A percentile compares a stretch with the other conserved stretches of the same genome.
Conservation (phyloP, 2,329 filamentous ascomycete genomes). For the Endoconidiophora polonica region DNA sequence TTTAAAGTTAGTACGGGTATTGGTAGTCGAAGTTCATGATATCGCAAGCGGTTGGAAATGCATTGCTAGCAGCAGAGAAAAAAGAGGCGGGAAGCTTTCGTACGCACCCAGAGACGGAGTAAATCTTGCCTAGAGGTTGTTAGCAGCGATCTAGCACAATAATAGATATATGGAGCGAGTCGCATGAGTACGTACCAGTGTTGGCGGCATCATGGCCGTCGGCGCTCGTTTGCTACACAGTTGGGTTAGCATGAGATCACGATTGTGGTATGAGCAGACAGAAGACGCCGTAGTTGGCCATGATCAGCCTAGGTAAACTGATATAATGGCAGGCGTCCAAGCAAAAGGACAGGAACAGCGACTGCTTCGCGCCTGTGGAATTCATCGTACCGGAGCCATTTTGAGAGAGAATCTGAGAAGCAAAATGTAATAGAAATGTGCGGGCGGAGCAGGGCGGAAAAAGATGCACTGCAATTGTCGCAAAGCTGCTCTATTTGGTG, state of each 20-base stretch:
- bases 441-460: neutral
- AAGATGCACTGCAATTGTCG: constrained; percentile 2
- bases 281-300: no score
- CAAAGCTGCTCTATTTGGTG: no score
- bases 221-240: constrained; percentile 9
- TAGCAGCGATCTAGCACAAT: neutral
- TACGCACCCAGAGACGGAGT: constrained; percentile 44
- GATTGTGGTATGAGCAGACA: no score
- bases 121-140: constrained; percentile 36
- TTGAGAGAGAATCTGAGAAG: constrained; percentile 1
- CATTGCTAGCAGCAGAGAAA: constrained; percentile 5
- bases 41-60: constrained; percentile 1
- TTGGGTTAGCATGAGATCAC: neutral
- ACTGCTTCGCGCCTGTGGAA: no score
- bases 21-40: constrained; percentile 8
- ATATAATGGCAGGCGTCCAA: no score
- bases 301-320: no score
- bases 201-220: constrained; percentile 10
- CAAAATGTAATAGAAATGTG: neutral
- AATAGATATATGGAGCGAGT: neutral
- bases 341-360: neutral
- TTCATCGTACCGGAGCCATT: constrained; percentile 12
- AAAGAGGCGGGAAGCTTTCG: constrained; percentile 14
- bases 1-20: neutral
- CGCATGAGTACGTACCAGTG: constrained; percentile 6